A percentile compares a stretch with the other conserved stretches of the same genome.
phyloP scores from a whole-genome alignment of 495 filamentous ascomycete genomes.

The Talaromyces trachyspermus region DNA sequence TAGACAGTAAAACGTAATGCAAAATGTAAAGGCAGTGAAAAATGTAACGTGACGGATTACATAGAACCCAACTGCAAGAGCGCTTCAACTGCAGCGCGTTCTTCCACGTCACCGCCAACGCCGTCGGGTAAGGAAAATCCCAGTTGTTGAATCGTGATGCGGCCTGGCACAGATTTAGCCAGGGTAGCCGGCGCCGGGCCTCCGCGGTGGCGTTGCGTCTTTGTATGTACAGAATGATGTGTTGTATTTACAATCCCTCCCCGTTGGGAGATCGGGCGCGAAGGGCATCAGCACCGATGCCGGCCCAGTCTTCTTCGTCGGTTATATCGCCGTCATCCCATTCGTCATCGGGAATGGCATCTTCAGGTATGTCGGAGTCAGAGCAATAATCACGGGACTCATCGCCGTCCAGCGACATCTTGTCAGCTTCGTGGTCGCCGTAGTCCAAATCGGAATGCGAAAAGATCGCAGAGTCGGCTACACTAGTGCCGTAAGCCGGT shows the following conservation, averaged over 20 bases:
- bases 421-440: conserved; percentile 65
- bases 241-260: conserved; percentile 27
- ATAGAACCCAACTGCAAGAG: conserved; percentile 80
- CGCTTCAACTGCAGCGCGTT: conserved; percentile 79
- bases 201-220: conserved; percentile 28
- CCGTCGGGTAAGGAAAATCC: conserved; percentile 24
- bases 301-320: conserved; percentile 97
- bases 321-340: conserved; percentile 73
- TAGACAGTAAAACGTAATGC: conserved; percentile 3
- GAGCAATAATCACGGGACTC: conserved; percentile 56
- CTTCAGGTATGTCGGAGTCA: conserved; percentile 64
- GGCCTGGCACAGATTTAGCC: conserved; percentile 33
- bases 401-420: conserved; percentile 86
- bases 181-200: conserved; percentile 32
- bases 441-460: conserved; percentile 59
- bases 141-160: conserved; percentile 29
- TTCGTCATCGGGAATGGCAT: conserved; percentile 55
- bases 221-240: conserved; percentile 24
- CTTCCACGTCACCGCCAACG: conserved; percentile 47
- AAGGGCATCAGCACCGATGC: conserved; percentile 78
- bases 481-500: conserved; percentile 50
- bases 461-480: conserved; percentile 63
- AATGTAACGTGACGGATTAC: no score
- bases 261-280: conserved; percentile 59
- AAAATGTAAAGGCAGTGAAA: conserved; percentile 13